Evolutionary conservation across 2,329 filamentous ascomycete genomes (phyloP).

Genomic region (Aspergillus sp.): DNA sequence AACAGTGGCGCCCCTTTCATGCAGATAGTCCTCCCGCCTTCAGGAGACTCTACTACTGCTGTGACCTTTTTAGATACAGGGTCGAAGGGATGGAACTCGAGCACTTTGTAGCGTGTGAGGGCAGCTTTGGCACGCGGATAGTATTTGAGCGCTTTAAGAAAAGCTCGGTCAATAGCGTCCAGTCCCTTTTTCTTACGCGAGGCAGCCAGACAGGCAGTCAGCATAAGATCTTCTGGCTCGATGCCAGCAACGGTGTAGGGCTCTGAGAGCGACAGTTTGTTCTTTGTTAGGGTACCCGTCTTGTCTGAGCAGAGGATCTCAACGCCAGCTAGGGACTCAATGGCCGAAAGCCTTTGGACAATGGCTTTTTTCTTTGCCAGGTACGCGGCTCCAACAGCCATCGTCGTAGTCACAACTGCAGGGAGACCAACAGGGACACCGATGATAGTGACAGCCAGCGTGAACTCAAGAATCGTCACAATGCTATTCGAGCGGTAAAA

Average conservation of each 20-base stretch:
- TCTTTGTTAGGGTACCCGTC: constrained; percentile 88
- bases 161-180: constrained; percentile 90
- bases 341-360: constrained; percentile 84
- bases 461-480: constrained; percentile 71
- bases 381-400: constrained; percentile 88
- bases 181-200: constrained; percentile 95
- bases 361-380: constrained; percentile 89
- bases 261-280: constrained; percentile 81
- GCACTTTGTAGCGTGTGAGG: constrained; percentile 73
- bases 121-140: constrained; percentile 76
- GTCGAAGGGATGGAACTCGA: constrained; percentile 82
- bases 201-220: constrained; percentile 81
- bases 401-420: constrained; percentile 86
- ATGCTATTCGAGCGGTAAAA: constrained; percentile 84
- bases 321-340: constrained; percentile 85
- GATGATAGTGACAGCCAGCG: constrained; percentile 80
- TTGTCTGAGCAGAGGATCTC: constrained; percentile 94
- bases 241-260: constrained; percentile 77
- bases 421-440: constrained; percentile 90
- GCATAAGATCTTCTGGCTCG: constrained; percentile 80
- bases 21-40: constrained; percentile 77
- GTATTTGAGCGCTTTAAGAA: constrained; percentile 73
- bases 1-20: constrained; percentile 87
- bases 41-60: constrained; percentile 71
- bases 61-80: constrained; percentile 90